phyloP scores from a whole-genome alignment of 805 yeast genomes.

The Debaryomyces castellii region DNA sequence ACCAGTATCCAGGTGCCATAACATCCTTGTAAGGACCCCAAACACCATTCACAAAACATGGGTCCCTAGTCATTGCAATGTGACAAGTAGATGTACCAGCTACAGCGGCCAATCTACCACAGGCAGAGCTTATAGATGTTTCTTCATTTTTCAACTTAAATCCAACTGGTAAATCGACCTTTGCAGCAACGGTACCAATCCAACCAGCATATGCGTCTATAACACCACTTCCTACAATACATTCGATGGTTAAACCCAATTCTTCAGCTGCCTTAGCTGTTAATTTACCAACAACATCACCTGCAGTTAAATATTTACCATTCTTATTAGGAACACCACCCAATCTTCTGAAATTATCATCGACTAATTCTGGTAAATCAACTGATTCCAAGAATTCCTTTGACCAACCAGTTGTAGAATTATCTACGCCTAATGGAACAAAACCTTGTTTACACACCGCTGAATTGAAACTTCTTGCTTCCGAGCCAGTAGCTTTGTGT shows the following conservation, averaged over 20 bases:
- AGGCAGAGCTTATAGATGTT: conserved; percentile 54
- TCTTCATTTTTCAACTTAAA: conserved; percentile 46
- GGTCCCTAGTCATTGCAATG: conserved; percentile 78
- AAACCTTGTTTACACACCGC: conserved; percentile 95
- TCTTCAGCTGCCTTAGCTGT: conserved; percentile 68
- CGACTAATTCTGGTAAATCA: conserved; percentile 74
- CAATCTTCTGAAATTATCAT: conserved; percentile 69
- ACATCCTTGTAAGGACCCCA: conserved; percentile 99
- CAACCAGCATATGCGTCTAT: conserved; percentile 99
- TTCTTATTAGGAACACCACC: conserved; percentile 81
- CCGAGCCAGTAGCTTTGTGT: conserved; percentile 84
- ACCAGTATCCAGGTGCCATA: conserved; percentile 86
- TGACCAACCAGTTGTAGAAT: conserved; percentile 87
- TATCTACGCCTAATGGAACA: conserved; percentile 89
- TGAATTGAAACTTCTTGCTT: conserved; percentile 85
- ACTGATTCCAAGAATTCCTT: conserved; percentile 66
- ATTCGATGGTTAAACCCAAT: conserved; percentile 74
- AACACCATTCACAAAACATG: conserved; percentile 91
- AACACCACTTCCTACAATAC: conserved; percentile 92
- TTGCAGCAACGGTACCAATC: conserved; percentile 97
- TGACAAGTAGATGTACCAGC: conserved; percentile 99
- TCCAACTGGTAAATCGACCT: conserved; percentile 58
- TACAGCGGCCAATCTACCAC: conserved; percentile 92
- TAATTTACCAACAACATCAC: conserved; percentile 81
- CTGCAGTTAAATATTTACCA: conserved; percentile 81